These are phyloP conservation scores for Tetrahymena elliotti DNA, from an alignment of 73 alveolate species.

Conservation along the genomic window DNA sequence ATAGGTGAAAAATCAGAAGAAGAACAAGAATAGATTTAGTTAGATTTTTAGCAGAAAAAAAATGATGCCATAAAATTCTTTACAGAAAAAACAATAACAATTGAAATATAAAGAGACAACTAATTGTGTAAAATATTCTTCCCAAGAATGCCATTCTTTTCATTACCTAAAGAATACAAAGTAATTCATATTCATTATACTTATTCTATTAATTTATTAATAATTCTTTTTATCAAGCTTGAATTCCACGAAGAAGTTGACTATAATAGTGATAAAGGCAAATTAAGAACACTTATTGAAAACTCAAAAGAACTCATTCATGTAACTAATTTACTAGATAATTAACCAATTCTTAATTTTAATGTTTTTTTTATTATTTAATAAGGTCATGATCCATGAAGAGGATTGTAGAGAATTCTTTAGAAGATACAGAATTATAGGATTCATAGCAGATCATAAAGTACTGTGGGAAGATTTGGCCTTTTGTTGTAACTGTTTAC, in stretches of 20 bases:
- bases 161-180: constrained; percentile 27
- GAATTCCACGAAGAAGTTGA: constrained; percentile 74
- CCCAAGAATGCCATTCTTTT: constrained; percentile 34
- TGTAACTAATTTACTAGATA: constrained; percentile 60
- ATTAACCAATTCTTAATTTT: neutral
- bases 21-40: constrained; percentile 5
- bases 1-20: neutral
- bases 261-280: constrained; percentile 59
- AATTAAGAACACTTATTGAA: constrained; percentile 64
- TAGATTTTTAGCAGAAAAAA: neutral
- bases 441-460: constrained; percentile 32
- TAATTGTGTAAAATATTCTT: constrained; percentile 4
- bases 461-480: constrained; percentile 33
- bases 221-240: neutral
- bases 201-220: too few relatives aligned
- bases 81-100: constrained; percentile 23
- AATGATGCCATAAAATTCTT: constrained; percentile 40
- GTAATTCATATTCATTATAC: neutral
- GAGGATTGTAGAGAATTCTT: constrained; percentile 22
- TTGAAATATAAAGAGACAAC: constrained; percentile 34
- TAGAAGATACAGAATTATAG: constrained; percentile 16
- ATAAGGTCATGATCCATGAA: constrained; percentile 40
- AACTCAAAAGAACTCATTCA: constrained; percentile 78
- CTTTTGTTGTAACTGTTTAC: constrained; percentile 7
- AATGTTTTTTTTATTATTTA: neutral